Evolutionary conservation across 2,329 filamentous ascomycete genomes (phyloP).

Genomic region (Fusarium verticillioides): DNA sequence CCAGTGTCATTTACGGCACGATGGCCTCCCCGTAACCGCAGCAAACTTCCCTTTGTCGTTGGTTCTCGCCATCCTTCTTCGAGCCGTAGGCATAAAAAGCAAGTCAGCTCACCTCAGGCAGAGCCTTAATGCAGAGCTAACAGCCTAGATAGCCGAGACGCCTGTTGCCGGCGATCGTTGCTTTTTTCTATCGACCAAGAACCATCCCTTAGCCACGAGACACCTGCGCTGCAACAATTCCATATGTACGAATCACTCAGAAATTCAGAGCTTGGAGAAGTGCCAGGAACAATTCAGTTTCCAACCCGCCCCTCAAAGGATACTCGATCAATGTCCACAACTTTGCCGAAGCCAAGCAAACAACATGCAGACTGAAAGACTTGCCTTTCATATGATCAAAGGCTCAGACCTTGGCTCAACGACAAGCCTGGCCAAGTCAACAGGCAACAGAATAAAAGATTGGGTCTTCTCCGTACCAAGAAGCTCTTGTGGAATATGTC

Average conservation of each 20-base stretch:
- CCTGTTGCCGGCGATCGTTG: background rate
- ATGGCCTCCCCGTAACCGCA: accelerated
- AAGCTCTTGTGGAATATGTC: background rate
- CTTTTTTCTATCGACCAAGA: background rate
- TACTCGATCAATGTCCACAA: accelerated
- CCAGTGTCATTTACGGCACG: accelerated
- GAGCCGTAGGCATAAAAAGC: accelerated
- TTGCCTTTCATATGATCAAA: background rate
- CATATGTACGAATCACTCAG: accelerated
- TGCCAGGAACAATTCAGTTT: accelerated
- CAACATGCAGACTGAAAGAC: background rate
- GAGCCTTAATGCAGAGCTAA: accelerated
- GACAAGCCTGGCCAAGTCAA: background rate
- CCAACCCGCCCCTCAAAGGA: background rate
- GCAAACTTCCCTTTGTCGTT: background rate
- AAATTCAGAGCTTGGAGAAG: accelerated
- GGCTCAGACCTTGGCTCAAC: background rate
- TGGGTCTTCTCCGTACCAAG: constrained; percentile 20
- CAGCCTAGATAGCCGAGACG: background rate
- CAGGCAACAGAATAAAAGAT: constrained; percentile 37
- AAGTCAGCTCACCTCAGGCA: accelerated
- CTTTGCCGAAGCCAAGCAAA: background rate
- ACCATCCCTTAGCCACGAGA: background rate
- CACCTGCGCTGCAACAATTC: background rate
- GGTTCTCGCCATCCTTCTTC: accelerated